Evolutionary conservation across 108 stramenopile genomes (phyloP).

Genomic region (Fragilariopsis cylindrus): DNA sequence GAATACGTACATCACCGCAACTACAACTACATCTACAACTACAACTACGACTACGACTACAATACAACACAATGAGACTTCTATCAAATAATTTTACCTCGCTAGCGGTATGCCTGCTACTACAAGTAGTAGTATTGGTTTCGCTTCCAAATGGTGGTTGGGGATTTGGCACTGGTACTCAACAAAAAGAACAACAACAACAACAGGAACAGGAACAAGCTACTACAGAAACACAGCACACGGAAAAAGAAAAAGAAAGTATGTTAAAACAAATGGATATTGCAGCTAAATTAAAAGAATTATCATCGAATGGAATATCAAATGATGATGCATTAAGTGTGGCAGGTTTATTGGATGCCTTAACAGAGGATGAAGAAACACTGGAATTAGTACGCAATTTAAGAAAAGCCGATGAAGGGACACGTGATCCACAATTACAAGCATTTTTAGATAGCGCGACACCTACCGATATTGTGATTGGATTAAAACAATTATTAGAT

Average conservation of each 20-base stretch:
- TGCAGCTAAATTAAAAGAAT: not conserved
- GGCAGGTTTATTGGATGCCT: constrained; percentile 44
- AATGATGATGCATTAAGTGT: constrained; percentile 61
- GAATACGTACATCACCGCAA: no score
- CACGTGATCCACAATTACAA: constrained; percentile 28
- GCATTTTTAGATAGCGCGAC: constrained; percentile 15
- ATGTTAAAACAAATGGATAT: not conserved
- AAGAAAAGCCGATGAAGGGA: constrained; percentile 36
- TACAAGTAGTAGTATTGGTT: not conserved
- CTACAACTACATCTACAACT: no score
- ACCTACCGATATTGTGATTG: constrained; percentile 45
- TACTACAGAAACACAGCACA: no score
- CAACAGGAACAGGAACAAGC: no score
- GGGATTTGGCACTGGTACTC: not conserved
- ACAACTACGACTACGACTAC: no score
- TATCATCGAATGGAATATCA: not conserved
- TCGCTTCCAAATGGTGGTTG: not conserved
- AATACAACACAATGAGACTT: no score
- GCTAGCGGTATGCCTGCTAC: not conserved
- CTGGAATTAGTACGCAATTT: constrained; percentile 52
- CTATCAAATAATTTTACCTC: no score
- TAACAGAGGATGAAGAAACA: constrained; percentile 54
- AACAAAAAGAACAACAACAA: no score
- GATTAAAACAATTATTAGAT: constrained; percentile 54
- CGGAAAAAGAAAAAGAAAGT: not conserved